Percentiles rank a stretch among this genome's conserved stretches.
Evolutionary conservation across 176 grass and related monocot genomes (phyloP).

Genomic region (Oryza longistaminata): DNA sequence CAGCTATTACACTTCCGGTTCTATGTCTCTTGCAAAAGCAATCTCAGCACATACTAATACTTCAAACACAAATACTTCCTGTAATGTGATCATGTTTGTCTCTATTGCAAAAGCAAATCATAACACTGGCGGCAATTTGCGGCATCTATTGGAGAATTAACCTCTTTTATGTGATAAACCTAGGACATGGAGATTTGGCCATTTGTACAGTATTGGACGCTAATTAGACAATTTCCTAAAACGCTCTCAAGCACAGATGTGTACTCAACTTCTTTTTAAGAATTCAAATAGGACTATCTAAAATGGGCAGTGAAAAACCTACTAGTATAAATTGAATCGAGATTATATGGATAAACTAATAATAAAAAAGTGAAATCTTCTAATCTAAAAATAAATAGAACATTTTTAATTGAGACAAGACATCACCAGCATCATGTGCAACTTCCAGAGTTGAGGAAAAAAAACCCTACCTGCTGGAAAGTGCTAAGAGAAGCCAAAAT

Average conservation of each 20-base stretch:
- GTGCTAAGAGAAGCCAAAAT: slow-evolving; percentile 84
- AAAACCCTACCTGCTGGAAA: slow-evolving; percentile 70
- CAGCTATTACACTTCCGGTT: neutral
- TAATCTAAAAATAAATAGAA: neutral
- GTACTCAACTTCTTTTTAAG: neutral
- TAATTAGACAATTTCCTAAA: neutral
- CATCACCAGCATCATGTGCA: neutral
- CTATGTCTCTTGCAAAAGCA: neutral
- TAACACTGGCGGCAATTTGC: neutral
- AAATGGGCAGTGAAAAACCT: neutral
- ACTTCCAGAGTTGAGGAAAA: neutral
- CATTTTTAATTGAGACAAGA: neutral
- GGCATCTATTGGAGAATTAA: neutral
- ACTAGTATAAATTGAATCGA: neutral
- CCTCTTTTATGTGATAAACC: neutral
- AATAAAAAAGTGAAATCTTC: neutral
- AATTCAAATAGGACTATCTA: neutral
- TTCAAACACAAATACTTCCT: too few relatives aligned
- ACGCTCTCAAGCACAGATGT: neutral
- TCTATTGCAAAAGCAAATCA: neutral
- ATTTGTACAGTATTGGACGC: neutral
- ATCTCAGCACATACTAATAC: too few relatives aligned
- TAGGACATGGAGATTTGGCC: neutral
- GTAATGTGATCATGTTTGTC: neutral
- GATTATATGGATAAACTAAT: neutral